Evolutionary conservation across 257 asterid species (phyloP), one percentile per base, ranked within the genome.

Genomic region (Nicotiana tomentosiformis): DNA sequence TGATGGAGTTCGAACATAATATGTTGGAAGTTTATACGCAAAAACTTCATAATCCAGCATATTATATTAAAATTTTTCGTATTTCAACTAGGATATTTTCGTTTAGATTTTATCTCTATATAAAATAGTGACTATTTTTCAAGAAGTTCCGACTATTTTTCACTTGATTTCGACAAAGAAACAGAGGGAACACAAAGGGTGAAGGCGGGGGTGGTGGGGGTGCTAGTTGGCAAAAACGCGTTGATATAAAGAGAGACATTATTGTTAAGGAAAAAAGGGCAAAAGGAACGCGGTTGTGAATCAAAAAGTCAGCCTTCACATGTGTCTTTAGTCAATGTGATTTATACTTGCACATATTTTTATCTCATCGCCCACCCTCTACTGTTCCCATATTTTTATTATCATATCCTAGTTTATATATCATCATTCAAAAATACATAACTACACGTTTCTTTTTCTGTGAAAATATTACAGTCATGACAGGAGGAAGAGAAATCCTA

Each of bases 401-500:
- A 15, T 10, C 46, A 33, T 58, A 30, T n/a, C 72, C 17, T 39
- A 46, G n/a, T 76, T 33, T 49, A 76, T 23, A 5, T 14, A 53
- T 15, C 37, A 64, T 67, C 70, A 62, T 9, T 23, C 9, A 26
- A 37, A 26, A 6, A 12, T 62, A 58, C 30, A 23, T 35, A 58
- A 80, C 9, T 14, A 66, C 60, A 32, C 32, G 5, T 61, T 79
- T 79, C 29, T 5, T 30, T 49, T 53, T 79, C 7, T 66, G 11
- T 80, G 66, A 70, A 43, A 64, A 70, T 58, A 23, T 15, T n/a
- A 32, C 56, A 81, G 78, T n/a, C 89, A 93, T 92, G 97, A 58
- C 61, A 1, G 97, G 93, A 58, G 97, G 93, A 65, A 93, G 92
- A 87, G 97, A 92, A 14, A 89, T 93, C 76, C 89, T 92, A 65